Percentiles rank a stretch among this genome's conserved stretches.
These are phyloP conservation scores for Periconia macrospinosa DNA, from an alignment of 2,329 filamentous ascomycete species.

Conservation along the genomic window DNA sequence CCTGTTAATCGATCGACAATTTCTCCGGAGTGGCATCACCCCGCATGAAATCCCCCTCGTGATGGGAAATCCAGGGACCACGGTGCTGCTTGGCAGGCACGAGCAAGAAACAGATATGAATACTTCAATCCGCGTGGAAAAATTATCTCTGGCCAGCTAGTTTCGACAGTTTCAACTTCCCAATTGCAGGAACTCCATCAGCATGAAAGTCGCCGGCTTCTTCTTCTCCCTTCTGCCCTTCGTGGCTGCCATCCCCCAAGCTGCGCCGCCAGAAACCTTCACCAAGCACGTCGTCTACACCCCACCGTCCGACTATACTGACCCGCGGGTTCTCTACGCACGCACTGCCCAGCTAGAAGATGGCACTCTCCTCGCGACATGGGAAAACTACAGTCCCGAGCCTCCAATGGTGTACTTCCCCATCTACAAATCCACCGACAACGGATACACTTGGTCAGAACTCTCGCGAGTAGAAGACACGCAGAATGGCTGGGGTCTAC, in stretches of 20 bases:
- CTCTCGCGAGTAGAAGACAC: constrained; percentile 65
- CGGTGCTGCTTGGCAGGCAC: neutral
- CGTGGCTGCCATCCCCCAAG: constrained; percentile 25
- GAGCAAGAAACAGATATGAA: neutral
- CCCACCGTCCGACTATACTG: constrained; percentile 49
- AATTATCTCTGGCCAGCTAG: neutral
- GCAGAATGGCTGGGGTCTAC: constrained; percentile 65
- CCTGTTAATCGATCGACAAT: constrained; percentile 14
- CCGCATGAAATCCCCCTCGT: constrained; percentile 2
- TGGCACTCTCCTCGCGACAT: constrained; percentile 53
- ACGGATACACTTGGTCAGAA: constrained; percentile 61
- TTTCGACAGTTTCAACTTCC: neutral
- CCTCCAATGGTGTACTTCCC: constrained; percentile 49
- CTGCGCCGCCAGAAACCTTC: constrained; percentile 28
- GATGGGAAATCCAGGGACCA: constrained; percentile 5
- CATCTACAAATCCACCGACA: constrained; percentile 51
- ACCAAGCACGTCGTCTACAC: constrained; percentile 44
- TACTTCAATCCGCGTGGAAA: neutral
- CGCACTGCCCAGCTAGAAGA: constrained; percentile 52
- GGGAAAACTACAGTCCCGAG: constrained; percentile 58
- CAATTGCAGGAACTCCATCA: constrained; percentile 7
- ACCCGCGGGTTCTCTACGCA: constrained; percentile 56
- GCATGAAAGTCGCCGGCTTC: constrained; percentile 34
- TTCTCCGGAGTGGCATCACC: constrained; percentile 21
- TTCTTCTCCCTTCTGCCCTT: constrained; percentile 23